These are phyloP conservation scores for Athelia psychrophila DNA, from an alignment of 1,284 basidiomycete genomes.

Conservation along the genomic window DNA sequence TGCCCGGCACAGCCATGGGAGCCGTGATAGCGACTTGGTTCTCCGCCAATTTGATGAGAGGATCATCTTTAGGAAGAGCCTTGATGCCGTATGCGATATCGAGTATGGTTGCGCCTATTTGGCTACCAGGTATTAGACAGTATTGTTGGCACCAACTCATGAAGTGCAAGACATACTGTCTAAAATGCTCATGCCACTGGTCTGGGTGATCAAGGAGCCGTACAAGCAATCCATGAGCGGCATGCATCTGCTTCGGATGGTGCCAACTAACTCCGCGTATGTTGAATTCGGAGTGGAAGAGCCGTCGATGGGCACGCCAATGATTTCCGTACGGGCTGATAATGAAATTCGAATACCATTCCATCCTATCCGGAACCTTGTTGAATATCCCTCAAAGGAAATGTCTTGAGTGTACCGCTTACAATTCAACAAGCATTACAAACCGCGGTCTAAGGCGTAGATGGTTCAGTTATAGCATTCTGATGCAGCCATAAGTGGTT, in stretches of 20 bases:
- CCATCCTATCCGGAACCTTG: constrained; percentile 21
- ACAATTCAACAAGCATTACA: constrained; percentile 18
- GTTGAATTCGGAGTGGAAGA: constrained; percentile 21
- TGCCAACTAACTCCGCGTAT: constrained; percentile 7
- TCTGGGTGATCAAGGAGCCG: constrained; percentile 19
- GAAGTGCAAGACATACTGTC: constrained; percentile 17
- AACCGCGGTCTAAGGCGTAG: neutral
- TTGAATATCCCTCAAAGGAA: constrained; percentile 19
- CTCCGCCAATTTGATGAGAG: constrained; percentile 27
- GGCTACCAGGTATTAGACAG: constrained; percentile 8
- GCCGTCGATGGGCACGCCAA: constrained; percentile 18
- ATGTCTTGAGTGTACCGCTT: constrained; percentile 22
- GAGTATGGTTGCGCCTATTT: constrained; percentile 11
- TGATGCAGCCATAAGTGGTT: neutral
- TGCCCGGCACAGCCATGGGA: constrained; percentile 17
- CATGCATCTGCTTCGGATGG: constrained; percentile 10
- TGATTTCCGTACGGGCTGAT: constrained; percentile 15
- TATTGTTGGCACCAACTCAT: constrained; percentile 11
- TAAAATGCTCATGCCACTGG: constrained; percentile 20
- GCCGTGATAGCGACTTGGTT: constrained; percentile 7
- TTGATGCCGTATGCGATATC: constrained; percentile 10
- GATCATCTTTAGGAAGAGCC: constrained; percentile 24
- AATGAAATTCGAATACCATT: neutral
- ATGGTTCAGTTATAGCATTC: neutral
- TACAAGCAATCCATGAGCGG: constrained; percentile 16